A percentile compares a stretch with the other conserved stretches of the same genome.
These are phyloP conservation scores for Cordyceps pruinosa DNA, from an alignment of 2,329 filamentous ascomycete genomes.

Conservation along the genomic window DNA sequence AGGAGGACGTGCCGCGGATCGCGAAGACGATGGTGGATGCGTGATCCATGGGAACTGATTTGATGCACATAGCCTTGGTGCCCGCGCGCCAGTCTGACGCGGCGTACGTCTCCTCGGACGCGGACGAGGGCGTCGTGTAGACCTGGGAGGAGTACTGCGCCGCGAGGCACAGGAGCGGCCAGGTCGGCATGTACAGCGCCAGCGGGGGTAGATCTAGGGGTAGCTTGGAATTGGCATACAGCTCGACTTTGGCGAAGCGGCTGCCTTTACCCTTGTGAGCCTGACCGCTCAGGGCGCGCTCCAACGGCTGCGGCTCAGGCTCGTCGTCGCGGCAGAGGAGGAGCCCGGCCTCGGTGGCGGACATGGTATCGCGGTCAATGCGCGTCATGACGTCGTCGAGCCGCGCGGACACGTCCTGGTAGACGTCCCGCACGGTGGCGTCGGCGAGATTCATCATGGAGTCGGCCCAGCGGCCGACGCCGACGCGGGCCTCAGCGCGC, in stretches of 20 bases:
- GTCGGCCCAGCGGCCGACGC: constrained; percentile 26
- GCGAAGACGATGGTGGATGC: constrained; percentile 76
- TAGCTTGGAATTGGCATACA: constrained; percentile 71
- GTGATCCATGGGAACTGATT: constrained; percentile 70
- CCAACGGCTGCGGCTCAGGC: background rate
- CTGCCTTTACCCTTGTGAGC: constrained; percentile 21
- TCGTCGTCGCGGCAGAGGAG: constrained; percentile 29
- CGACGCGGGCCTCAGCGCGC: background rate
- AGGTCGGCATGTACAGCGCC: constrained; percentile 65
- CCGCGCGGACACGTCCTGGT: constrained; percentile 39
- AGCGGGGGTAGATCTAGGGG: constrained; percentile 61
- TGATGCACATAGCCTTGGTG: constrained; percentile 82
- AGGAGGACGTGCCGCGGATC: constrained; percentile 71
- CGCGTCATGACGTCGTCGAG: constrained; percentile 63
- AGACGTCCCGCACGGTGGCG: constrained; percentile 28
- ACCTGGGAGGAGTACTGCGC: constrained; percentile 70
- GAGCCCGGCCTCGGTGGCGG: constrained; percentile 49
- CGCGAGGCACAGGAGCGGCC: constrained; percentile 69
- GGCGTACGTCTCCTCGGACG: constrained; percentile 49
- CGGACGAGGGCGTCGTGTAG: constrained; percentile 60
- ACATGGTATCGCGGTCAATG: constrained; percentile 57
- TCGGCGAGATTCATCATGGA: constrained; percentile 39
- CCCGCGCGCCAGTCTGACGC: constrained; percentile 64
- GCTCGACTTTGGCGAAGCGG: constrained; percentile 66
- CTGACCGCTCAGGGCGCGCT: background rate